These are phyloP conservation scores for Colletotrichum destructivum DNA, from an alignment of 2,329 filamentous ascomycete genomes.

Conservation along the genomic window DNA sequence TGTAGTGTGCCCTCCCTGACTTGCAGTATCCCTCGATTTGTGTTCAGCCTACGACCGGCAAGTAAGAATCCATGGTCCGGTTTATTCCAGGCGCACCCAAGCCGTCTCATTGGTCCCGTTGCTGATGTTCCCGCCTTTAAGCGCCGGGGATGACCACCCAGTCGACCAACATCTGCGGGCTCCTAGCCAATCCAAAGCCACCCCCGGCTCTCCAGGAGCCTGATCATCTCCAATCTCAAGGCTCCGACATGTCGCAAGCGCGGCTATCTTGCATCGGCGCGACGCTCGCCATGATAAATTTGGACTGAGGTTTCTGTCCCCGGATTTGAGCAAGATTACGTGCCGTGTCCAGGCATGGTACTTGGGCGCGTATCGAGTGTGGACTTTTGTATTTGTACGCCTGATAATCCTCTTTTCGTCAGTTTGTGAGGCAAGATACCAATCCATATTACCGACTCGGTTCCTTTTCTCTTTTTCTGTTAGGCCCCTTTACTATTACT, in stretches of 20 bases:
- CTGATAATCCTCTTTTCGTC: background rate
- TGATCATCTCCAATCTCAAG: conserved; percentile 19
- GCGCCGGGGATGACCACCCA: conserved; percentile 35
- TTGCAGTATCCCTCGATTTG: conserved; percentile 13
- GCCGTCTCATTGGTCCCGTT: conserved; percentile 25
- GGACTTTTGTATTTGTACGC: conserved; percentile 34
- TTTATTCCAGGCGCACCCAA: conserved; percentile 5
- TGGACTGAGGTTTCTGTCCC: conserved; percentile 17
- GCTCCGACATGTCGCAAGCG: conserved; percentile 32
- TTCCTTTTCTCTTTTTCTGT: background rate
- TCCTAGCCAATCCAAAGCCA: conserved; percentile 30
- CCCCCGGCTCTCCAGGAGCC: conserved; percentile 12
- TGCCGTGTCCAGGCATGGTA: conserved; percentile 16
- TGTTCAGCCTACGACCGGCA: conserved; percentile 7
- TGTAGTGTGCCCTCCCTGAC: background rate
- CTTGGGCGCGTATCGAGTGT: conserved; percentile 18
- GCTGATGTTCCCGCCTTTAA: conserved; percentile 27
- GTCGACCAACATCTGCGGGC: conserved; percentile 36
- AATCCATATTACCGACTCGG: background rate
- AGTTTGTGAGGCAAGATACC: conserved; percentile 5
- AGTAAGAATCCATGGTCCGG: conserved; percentile 9
- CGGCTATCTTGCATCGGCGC: conserved; percentile 43
- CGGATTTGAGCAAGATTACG: conserved; percentile 18
- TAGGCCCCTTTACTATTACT: background rate
- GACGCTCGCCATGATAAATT: conserved; percentile 39